Conservation (phyloP, 2,329 filamentous ascomycete species). For the Arthrobotrys iridis region DNA sequence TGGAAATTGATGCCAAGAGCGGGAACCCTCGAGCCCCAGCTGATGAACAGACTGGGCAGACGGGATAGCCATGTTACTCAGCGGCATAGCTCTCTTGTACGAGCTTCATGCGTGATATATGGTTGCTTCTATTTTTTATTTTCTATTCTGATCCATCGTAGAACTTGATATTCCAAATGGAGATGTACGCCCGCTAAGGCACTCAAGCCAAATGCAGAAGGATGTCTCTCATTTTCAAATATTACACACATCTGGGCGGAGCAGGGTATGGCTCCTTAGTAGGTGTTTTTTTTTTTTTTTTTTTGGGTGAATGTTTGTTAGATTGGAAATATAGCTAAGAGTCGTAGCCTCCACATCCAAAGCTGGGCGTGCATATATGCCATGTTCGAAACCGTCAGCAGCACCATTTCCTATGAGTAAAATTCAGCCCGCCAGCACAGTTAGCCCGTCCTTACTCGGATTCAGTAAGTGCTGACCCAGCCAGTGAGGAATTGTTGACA, state of each 20-base stretch:
- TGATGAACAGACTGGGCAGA: not conserved
- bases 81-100: not conserved
- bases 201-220: constrained; percentile 23
- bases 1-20: constrained; percentile 15
- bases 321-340: constrained; percentile 43
- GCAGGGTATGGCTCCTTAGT: constrained; percentile 17
- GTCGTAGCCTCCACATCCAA: not conserved
- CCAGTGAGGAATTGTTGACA: constrained; percentile 19
- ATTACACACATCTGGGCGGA: constrained; percentile 24
- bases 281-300: too few relatives aligned
- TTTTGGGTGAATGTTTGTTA: constrained; percentile 22
- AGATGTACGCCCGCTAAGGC: not conserved
- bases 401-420: not conserved
- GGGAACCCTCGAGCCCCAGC: constrained; percentile 5
- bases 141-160: too few relatives aligned
- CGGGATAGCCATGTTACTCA: too few relatives aligned
- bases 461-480: constrained; percentile 50
- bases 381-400: constrained; percentile 27
- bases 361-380: constrained; percentile 33
- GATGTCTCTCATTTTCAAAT: constrained; percentile 25
- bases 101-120: not conserved
- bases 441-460: constrained; percentile 19
- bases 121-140: too few relatives aligned
- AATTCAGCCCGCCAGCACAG: constrained; percentile 45
- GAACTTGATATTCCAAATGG: constrained; percentile 10